Base-by-base conservation (phyloP, 2,329 filamentous ascomycete species). In the Raffaelea ambrosiae region DNA sequence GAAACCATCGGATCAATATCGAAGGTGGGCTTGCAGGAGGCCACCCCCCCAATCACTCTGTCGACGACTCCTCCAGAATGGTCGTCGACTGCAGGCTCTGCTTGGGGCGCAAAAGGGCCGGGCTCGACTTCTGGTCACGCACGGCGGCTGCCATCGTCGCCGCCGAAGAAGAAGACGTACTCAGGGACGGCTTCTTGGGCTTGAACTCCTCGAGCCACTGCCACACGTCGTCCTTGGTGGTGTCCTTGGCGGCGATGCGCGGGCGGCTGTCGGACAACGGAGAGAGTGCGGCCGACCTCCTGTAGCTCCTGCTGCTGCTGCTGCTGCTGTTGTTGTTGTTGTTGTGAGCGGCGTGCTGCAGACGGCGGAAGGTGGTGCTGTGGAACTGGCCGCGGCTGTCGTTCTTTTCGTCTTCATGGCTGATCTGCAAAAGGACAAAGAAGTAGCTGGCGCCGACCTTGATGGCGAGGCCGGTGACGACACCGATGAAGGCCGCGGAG, bases 401-500 rank as follows among this genome's bases (percentile, higher is more conserved):
- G 41, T 46, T 48, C 45, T 42, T 40, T 4, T 50, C 48, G 10
- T 45, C 42, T 16, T 51, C 46, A 8, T 18, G 23, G 29, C 63
- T 61, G 54, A 76, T 64, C 47, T 68, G 66, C 49, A 81, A 67
- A 2, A 72, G 55, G 2, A 76, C 69, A 5, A 76, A 71, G 46
- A 86, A 61, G 49, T 76, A 58, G 48, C 67, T 69, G 49, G 80
- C 83, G 18, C 72, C 69, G 46, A 78, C 64, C 57, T 78, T 74
- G 40, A 89, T 63, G 18, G 76, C 54, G 44, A 81, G 62, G 45
- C 85, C 86, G 23, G 81, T 68, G 11, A 78, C 44, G 46, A 82
- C 65, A n/a, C 87, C 87, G 46, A 88, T 71, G 18, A 86, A 63
- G 29, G 77, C 73, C 8, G 86, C 87, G 21, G 81, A 74, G 43